These are phyloP conservation scores for Ophiostoma sp. DNA, from an alignment of 2,329 filamentous ascomycete genomes.

Conservation along the genomic window DNA sequence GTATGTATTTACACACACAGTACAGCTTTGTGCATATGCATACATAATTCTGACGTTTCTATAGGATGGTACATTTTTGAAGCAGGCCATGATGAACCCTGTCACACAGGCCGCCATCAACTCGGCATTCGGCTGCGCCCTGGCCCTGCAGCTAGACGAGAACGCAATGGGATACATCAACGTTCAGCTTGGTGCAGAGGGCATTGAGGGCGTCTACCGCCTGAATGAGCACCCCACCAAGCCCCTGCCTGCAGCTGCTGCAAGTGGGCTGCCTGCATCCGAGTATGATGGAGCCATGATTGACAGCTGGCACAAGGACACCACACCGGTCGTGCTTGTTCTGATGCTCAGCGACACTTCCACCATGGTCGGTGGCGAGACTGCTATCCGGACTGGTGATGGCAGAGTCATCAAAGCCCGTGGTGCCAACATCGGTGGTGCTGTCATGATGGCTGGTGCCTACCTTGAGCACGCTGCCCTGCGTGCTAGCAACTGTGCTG, in stretches of 20 bases:
- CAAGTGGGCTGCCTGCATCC: neutral
- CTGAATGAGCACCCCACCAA: conserved; percentile 18
- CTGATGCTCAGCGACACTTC: conserved; percentile 26
- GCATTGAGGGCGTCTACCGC: conserved; percentile 23
- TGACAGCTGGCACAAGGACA: conserved; percentile 26
- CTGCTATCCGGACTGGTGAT: conserved; percentile 21
- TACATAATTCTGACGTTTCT: neutral
- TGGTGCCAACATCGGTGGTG: conserved; percentile 22
- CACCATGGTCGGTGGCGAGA: conserved; percentile 24
- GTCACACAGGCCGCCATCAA: conserved; percentile 10
- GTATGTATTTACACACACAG: neutral
- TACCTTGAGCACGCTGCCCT: conserved; percentile 24
- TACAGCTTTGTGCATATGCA: neutral
- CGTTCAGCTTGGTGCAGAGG: conserved; percentile 24
- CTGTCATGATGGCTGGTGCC: conserved; percentile 24
- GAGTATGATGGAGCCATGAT: conserved; percentile 14
- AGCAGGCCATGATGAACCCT: conserved; percentile 15
- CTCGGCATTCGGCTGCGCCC: conserved; percentile 11
- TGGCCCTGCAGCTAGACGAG: conserved; percentile 19
- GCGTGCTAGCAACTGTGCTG: conserved; percentile 24
- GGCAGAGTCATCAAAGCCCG: conserved; percentile 22
- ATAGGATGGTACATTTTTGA: conserved; percentile 9
- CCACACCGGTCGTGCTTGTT: conserved; percentile 22
- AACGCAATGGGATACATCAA: conserved; percentile 26
- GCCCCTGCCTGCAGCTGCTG: neutral